Conservation (phyloP, 495 filamentous ascomycete genomes). For the Immersiella caudata region DNA sequence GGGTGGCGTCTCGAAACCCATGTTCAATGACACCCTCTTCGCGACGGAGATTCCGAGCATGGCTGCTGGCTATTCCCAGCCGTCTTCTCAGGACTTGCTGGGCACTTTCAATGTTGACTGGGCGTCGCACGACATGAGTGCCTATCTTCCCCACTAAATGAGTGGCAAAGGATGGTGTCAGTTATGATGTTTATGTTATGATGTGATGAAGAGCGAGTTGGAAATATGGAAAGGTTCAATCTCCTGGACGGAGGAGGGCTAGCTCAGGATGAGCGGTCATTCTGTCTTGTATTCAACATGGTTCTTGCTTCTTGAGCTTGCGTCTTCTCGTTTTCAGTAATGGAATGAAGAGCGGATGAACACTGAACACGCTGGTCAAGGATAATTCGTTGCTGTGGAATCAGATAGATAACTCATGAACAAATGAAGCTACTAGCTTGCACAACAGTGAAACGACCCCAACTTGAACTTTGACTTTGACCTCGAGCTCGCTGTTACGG, state of each 20-base stretch:
- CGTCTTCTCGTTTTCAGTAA: conserved; percentile 20
- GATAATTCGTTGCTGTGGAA: conserved; percentile 1
- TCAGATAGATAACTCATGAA: background rate
- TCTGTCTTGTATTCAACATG: background rate
- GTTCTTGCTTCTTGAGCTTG: conserved; percentile 2
- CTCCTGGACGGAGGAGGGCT: background rate
- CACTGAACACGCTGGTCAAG: background rate
- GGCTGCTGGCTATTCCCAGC: conserved; percentile 43
- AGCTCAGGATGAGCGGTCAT: background rate
- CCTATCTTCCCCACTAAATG: conserved; percentile 33
- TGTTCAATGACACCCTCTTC: conserved; percentile 42
- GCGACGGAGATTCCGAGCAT: conserved; percentile 41
- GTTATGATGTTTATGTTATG: conserved; percentile 28
- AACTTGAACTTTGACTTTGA: too few species aligned
- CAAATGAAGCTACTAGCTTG: background rate
- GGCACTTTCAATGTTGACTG: conserved; percentile 45
- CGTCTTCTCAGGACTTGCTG: conserved; percentile 45
- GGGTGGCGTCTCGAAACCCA: conserved; percentile 33
- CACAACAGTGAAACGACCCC: background rate
- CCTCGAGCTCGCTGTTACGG: too few species aligned
- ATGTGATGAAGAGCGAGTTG: conserved; percentile 27
- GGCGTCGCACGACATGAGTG: conserved; percentile 40
- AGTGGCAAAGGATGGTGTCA: background rate
- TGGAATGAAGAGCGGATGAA: conserved; percentile 22
- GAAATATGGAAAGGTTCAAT: background rate